Evolutionary conservation across 805 yeast genomes (phyloP).

Genomic region (Blastobotrys peoriensis): DNA sequence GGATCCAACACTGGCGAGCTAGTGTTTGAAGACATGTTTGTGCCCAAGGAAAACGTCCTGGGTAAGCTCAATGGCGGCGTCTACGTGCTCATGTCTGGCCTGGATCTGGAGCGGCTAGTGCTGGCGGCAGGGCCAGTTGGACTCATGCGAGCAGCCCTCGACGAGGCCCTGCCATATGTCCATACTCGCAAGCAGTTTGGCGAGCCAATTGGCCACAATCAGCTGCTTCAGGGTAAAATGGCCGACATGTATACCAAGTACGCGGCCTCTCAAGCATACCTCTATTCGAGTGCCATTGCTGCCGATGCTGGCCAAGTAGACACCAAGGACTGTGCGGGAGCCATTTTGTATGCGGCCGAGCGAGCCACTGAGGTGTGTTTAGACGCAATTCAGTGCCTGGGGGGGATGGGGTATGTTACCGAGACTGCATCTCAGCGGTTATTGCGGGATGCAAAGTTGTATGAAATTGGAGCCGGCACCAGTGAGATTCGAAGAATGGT

Average conservation of each 20-base stretch:
- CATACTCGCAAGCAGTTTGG: conserved; percentile 30
- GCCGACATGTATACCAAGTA: conserved; percentile 31
- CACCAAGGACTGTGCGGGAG: conserved; percentile 30
- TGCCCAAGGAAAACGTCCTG: conserved; percentile 28
- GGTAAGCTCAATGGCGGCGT: conserved; percentile 28
- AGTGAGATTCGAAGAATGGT: conserved; percentile 30
- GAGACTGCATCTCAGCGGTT: conserved; percentile 30
- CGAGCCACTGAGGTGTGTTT: conserved; percentile 29
- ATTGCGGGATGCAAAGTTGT: conserved; percentile 29
- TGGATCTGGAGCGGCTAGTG: conserved; percentile 28
- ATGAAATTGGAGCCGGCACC: conserved; percentile 31
- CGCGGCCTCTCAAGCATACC: conserved; percentile 27
- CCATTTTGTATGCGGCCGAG: conserved; percentile 31
- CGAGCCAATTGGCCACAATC: conserved; percentile 28
- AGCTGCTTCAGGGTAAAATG: conserved; percentile 29
- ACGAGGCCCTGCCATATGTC: conserved; percentile 29
- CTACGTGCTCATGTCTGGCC: conserved; percentile 29
- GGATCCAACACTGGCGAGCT: conserved; percentile 32
- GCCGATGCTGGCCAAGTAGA: conserved; percentile 25
- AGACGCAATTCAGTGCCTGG: conserved; percentile 30
- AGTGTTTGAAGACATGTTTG: conserved; percentile 29
- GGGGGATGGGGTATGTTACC: conserved; percentile 31
- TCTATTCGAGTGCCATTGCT: conserved; percentile 24
- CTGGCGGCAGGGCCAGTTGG: conserved; percentile 30
- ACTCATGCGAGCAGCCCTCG: conserved; percentile 28